Base-by-base conservation (phyloP, 2,329 filamentous ascomycete genomes). In the Akanthomyces dipterigenus region DNA sequence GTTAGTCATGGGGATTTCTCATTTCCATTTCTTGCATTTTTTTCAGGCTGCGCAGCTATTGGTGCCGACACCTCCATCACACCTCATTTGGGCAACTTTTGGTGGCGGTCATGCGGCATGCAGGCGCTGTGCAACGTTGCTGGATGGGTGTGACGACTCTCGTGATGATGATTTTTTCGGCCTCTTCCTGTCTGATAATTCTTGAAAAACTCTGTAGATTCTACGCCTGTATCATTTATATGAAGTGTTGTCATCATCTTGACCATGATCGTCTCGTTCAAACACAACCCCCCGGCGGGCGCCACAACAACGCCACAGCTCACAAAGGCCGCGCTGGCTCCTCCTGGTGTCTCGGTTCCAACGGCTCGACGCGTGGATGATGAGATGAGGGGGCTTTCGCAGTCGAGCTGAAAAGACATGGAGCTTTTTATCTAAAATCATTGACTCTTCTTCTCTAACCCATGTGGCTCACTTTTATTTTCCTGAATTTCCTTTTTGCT, bases 301-400 rank as follows among this genome's bases (percentile, higher is more conserved):
- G 55, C 55, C 55, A 58, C 55, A 50, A 3, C 2, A 9, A 20
- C 55, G 55, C 55, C 55, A 58, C 55, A 50, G 55, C n/a, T n/a
- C 45, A 58, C 45, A 58, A 58, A 50, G 18, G 22, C 34, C 55
- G 55, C 45, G 43, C 16, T 18, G 16, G 48, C 12, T 7, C 46
- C 14, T 34, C 9, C 7, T 18, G 16, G 18, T 43, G 24, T 45
- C 53, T 55, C 50, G 26, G 50, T 26, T 40, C 14, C 34, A 36
- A 18, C 14, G 18, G 38, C 31, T 34, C 31, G 31, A 34, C 28
- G 42, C 48, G 16, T 31, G 26, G 28, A 31, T 20, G 18, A 22
- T 5, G 16, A 31, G 12, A 38, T 16, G 16, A 16, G 14, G 12
- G 7, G 12, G 36, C 36, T 16, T 38, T 38, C 3, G 3, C 42